Evolutionary conservation across 148 eudicot genomes (phyloP).

Genomic region (Silene latifolia): DNA sequence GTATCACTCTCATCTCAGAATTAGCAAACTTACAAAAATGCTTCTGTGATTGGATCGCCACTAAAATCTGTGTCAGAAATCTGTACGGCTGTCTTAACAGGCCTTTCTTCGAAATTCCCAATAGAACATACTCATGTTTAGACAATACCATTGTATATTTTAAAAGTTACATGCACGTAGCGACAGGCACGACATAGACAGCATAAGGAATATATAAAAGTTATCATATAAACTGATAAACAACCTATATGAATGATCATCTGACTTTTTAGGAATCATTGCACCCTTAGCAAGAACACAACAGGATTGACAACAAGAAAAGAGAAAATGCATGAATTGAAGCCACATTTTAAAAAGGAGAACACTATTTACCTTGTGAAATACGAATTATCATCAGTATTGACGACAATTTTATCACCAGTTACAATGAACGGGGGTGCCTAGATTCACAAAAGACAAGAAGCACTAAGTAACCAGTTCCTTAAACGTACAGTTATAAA

Average conservation of each 20-base stretch:
- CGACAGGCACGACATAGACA: not conserved
- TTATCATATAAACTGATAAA: not conserved
- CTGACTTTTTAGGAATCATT: not conserved
- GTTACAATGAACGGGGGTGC: slow-evolving; percentile 66
- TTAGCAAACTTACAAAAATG: not conserved
- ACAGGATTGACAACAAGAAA: not conserved
- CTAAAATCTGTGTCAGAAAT: not conserved
- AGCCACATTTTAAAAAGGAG: slow-evolving; percentile 8
- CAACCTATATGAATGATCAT: not conserved
- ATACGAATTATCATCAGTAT: slow-evolving; percentile 65
- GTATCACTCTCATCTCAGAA: not conserved
- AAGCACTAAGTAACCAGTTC: not conserved
- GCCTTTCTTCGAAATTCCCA: not conserved
- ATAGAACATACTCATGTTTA: not conserved
- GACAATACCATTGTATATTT: not conserved
- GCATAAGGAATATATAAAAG: not conserved
- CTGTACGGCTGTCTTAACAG: not conserved
- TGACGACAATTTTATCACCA: slow-evolving; percentile 62
- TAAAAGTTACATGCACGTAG: not conserved
- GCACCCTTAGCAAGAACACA: not conserved
- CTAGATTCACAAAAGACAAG: slow-evolving; percentile 27
- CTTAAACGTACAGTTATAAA: not conserved
- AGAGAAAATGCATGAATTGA: not conserved
- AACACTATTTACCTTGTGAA: slow-evolving; percentile 49
- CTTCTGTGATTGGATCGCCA: not conserved